Evolutionary conservation across 768 basidiomycete genomes (phyloP).

Genomic region (Termitomyces sp.): DNA sequence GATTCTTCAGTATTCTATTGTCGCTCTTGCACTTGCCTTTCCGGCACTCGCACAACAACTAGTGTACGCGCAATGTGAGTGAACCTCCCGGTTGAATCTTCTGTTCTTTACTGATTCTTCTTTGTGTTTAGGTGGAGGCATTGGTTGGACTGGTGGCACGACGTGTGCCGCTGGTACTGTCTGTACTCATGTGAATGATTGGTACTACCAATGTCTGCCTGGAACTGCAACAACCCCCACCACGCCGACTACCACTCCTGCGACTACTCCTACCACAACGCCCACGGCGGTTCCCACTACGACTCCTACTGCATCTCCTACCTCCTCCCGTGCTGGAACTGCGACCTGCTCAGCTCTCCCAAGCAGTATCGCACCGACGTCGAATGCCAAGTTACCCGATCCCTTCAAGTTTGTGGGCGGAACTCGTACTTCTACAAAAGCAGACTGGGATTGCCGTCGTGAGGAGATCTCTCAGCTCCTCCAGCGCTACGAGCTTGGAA

Average conservation of each 20-base stretch:
- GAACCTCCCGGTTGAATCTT: background rate
- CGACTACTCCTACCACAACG: conserved; percentile 15
- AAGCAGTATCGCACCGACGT: conserved; percentile 24
- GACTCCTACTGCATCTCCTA: conserved; percentile 2
- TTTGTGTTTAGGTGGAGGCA: conserved; percentile 27
- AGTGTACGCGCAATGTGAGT: conserved; percentile 26
- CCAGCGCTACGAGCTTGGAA: conserved; percentile 51
- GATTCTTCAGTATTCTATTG: conserved; percentile 19
- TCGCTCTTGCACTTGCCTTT: conserved; percentile 22
- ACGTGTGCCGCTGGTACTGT: conserved; percentile 29
- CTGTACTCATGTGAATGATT: conserved; percentile 28
- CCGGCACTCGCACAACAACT: conserved; percentile 25
- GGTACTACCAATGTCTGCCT: conserved; percentile 32
- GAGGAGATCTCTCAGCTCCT: conserved; percentile 45
- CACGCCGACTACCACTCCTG: conserved; percentile 14
- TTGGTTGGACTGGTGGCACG: conserved; percentile 31
- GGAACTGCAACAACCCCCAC: conserved; percentile 18
- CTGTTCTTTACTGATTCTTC: background rate
- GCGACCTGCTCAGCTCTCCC: conserved; percentile 25
- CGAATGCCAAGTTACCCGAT: conserved; percentile 44
- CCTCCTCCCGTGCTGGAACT: conserved; percentile 6
- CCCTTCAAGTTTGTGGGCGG: conserved; percentile 53
- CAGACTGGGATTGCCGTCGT: conserved; percentile 49
- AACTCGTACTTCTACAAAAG: conserved; percentile 35
- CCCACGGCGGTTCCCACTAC: conserved; percentile 12